These are phyloP conservation scores for Aspergillus neoniger DNA, from an alignment of 2,329 filamentous ascomycete species.

Conservation along the genomic window DNA sequence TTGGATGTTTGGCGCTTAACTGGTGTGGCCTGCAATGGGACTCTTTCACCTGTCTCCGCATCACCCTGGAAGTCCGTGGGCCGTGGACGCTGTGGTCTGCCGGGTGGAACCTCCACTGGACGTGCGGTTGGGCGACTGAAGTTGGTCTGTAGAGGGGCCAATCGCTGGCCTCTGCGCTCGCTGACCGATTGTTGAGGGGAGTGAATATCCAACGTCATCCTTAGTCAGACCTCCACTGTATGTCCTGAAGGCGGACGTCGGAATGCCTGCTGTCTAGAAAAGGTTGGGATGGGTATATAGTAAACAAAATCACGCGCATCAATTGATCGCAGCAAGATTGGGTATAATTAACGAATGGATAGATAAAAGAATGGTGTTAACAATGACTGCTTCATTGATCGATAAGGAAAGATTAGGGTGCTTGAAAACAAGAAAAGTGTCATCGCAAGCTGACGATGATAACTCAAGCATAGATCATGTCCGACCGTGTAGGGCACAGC, in stretches of 20 bases:
- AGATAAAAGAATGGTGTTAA: neutral
- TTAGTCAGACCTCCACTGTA: slow-evolving; percentile 4
- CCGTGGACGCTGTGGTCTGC: slow-evolving; percentile 35
- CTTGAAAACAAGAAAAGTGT: neutral
- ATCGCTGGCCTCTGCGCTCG: slow-evolving; percentile 40
- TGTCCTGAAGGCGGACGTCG: neutral
- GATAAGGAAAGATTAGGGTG: neutral
- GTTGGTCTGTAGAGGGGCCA: slow-evolving; percentile 42
- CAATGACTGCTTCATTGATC: neutral
- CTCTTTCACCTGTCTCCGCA: slow-evolving; percentile 28
- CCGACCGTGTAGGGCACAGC: neutral
- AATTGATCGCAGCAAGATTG: neutral
- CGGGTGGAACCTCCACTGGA: slow-evolving; percentile 16
- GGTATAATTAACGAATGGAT: slow-evolving; percentile 2
- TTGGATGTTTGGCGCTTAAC: slow-evolving; percentile 41
- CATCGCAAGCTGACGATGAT: neutral
- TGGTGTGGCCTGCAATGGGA: slow-evolving; percentile 34
- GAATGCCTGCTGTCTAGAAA: neutral
- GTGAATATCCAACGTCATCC: slow-evolving; percentile 23
- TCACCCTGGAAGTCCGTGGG: slow-evolving; percentile 34
- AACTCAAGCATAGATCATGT: slow-evolving; percentile 3
- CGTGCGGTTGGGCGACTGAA: slow-evolving; percentile 33
- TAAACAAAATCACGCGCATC: neutral
- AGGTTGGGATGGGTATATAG: neutral
- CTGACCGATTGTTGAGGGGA: slow-evolving; percentile 32